Base-by-base conservation (phyloP, 1,284 basidiomycete species). In the Ganoderma sp. region DNA sequence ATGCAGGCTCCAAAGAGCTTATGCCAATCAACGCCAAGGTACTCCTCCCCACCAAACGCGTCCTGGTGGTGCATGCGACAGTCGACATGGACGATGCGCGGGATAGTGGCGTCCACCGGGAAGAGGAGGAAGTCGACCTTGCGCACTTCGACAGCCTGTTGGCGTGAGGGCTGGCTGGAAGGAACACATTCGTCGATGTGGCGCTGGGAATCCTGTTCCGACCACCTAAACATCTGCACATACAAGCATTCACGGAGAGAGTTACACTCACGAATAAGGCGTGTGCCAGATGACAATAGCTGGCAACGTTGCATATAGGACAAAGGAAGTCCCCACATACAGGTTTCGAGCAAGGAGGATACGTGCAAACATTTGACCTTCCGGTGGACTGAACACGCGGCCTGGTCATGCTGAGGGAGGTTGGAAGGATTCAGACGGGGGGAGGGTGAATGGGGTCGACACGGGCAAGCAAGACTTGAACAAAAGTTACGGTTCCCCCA, bases 81-180 rank as follows among this genome's bases (percentile, higher is more conserved):
- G 9, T 66, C 59, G 15, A 32, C 39, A 7, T 56, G 15, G 37
- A 66, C 39, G 48, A 66, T 19, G 32, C 48, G 34, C 2, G 64
- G 64, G 19, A 48, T 32, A 4, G 22, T 34, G 28, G 50, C 58
- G 64, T 66, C 39, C 1, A 48, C 19, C 9, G 58, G 57, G 22
- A 66, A 66, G 14, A 66, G 42, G 22, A 66, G 45, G 59, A 63
- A 42, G 28, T 37, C 42, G 59, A 52, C 14, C 32, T 52, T 12
- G 61, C 67, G 52, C 25, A 54, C 52, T 54, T 54, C 28, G 52
- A 25, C 50, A 2, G 22, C 12, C 22, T 10, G 50, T 28, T 28
- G n/a, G 22, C 7, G 50, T 14, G 14, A 15, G 52, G 14, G 14
- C 52, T 28, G 12, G 25, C 52, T 32, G 52, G 52, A 25, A 32